Percentiles rank a stretch among this genome's conserved stretches.
phyloP scores from a whole-genome alignment of 345 rosid species.

The Mangifera indica region DNA sequence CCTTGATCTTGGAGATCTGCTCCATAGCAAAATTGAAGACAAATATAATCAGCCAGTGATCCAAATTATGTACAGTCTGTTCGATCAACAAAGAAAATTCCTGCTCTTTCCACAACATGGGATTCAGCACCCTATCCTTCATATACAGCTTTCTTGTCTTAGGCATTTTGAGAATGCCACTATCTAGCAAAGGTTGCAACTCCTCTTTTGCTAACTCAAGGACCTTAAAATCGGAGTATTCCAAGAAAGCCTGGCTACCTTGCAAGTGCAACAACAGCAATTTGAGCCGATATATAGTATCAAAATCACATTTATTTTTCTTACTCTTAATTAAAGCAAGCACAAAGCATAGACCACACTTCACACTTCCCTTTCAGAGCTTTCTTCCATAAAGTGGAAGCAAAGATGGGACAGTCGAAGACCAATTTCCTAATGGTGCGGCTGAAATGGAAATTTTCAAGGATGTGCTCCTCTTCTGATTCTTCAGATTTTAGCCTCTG shows the following conservation, averaged over 20 bases:
- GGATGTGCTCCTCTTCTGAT: slow-evolving; percentile 55
- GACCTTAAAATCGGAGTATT: slow-evolving; percentile 52
- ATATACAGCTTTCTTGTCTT: slow-evolving; percentile 33
- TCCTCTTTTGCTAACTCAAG: slow-evolving; percentile 50
- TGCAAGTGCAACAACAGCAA: slow-evolving; percentile 56
- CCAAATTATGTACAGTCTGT: neutral
- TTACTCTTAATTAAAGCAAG: slow-evolving; percentile 1
- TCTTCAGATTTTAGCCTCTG: slow-evolving; percentile 58
- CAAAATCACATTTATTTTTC: neutral
- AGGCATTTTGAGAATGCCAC: slow-evolving; percentile 53
- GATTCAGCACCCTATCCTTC: slow-evolving; percentile 26
- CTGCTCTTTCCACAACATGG: neutral
- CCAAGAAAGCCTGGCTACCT: slow-evolving; percentile 72
- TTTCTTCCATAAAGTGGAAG: slow-evolving; percentile 62
- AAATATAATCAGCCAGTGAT: neutral
- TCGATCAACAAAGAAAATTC: neutral
- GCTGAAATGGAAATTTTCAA: slow-evolving; percentile 82
- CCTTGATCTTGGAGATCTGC: neutral
- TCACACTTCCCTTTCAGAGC: slow-evolving; percentile 68
- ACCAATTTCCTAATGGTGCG: slow-evolving; percentile 75
- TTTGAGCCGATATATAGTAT: neutral
- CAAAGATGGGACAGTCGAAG: slow-evolving; percentile 64
- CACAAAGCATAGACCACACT: slow-evolving; percentile 42
- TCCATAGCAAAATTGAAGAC: neutral
- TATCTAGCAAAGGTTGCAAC: slow-evolving; percentile 65